Percentiles rank a stretch among this genome's conserved stretches.
Conservation (phyloP, 2,329 filamentous ascomycete species). For the Bipolaris cookei region DNA sequence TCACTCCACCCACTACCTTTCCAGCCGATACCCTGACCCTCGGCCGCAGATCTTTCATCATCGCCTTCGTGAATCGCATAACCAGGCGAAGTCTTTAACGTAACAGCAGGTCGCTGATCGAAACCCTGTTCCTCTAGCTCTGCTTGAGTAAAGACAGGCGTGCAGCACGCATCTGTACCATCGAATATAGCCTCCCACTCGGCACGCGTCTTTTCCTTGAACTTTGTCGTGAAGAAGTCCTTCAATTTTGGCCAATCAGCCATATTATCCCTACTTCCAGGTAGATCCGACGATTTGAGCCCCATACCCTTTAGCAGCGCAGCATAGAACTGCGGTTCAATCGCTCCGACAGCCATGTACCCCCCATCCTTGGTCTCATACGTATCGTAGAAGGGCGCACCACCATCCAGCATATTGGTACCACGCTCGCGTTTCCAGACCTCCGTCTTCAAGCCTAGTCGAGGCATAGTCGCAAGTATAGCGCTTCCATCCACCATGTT, state of each 20-base stretch:
- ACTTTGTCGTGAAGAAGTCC: constrained; percentile 65
- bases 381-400: constrained; percentile 85
- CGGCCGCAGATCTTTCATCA: constrained; percentile 48
- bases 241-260: constrained; percentile 72
- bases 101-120: constrained; percentile 74
- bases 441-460: constrained; percentile 68
- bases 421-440: constrained; percentile 71
- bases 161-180: constrained; percentile 88
- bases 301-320: constrained; percentile 71
- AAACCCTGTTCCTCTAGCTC: constrained; percentile 72
- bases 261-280: constrained; percentile 63
- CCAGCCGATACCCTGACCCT: constrained; percentile 70
- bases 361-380: constrained; percentile 82
- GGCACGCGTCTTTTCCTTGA: constrained; percentile 70
- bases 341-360: constrained; percentile 84
- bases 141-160: constrained; percentile 78
- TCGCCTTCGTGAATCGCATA: constrained; percentile 63
- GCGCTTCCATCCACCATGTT: constrained; percentile 94
- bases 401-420: constrained; percentile 80
- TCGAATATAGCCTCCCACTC: constrained; percentile 91
- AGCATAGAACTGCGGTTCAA: constrained; percentile 86
- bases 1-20: constrained; percentile 72
- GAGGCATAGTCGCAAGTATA: constrained; percentile 79
- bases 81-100: constrained; percentile 72
- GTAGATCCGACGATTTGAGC: constrained; percentile 57